Conservation (phyloP, 2,329 filamentous ascomycete species). For the Paradendryphiella salina region DNA sequence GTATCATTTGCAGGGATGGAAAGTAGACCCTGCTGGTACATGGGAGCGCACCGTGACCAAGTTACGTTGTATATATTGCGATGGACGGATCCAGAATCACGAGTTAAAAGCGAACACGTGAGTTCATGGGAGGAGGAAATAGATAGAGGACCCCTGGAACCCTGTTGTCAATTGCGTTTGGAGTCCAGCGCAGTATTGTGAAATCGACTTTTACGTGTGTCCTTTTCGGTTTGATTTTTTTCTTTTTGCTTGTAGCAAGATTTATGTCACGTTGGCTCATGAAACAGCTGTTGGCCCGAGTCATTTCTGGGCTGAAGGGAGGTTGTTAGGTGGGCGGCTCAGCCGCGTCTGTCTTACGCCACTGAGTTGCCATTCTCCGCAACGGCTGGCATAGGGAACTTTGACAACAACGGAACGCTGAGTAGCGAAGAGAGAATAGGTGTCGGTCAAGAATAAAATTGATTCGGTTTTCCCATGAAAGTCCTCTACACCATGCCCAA, state of each 20-base stretch:
- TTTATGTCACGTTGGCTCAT: neutral
- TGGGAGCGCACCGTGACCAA: slow-evolving; percentile 6
- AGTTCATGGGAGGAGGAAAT: slow-evolving; percentile 8
- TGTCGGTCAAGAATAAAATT: neutral
- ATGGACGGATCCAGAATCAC: slow-evolving; percentile 9
- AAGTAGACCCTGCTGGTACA: slow-evolving; percentile 12
- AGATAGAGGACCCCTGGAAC: slow-evolving; percentile 6
- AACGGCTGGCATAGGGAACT: neutral
- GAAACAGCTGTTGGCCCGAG: too few species aligned
- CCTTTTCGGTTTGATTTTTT: neutral
- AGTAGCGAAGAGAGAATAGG: too few species aligned
- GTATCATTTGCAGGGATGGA: slow-evolving; percentile 6
- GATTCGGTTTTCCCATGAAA: neutral
- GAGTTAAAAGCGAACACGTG: slow-evolving; percentile 7
- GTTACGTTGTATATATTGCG: slow-evolving; percentile 11
- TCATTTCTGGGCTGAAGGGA: too few species aligned
- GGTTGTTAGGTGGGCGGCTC: too few species aligned
- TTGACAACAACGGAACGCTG: too few species aligned
- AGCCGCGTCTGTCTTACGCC: too few species aligned
- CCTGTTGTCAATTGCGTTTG: neutral
- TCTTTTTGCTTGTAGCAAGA: neutral
- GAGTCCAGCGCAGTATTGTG: neutral
- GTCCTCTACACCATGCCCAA: slow-evolving; percentile 5
- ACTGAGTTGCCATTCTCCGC: neutral
- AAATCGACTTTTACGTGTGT: too few species aligned